These are phyloP conservation scores for Vachellia collinsii DNA, from an alignment of 306 rosid genomes.

Conservation along the genomic window DNA sequence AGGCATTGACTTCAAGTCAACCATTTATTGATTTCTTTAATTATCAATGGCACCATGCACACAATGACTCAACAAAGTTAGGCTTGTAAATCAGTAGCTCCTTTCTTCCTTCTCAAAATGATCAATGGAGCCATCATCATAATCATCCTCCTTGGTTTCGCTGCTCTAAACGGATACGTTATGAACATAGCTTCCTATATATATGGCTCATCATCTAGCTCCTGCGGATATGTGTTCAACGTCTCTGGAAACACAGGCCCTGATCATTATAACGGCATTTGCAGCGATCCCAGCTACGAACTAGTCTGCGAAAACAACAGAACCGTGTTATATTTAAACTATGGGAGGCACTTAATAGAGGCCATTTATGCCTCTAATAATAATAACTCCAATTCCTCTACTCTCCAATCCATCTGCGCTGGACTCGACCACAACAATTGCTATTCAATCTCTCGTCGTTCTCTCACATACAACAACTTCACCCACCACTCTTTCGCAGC, in stretches of 20 bases:
- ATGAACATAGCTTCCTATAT: no score
- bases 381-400: not conserved
- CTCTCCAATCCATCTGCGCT: not conserved
- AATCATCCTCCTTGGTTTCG: not conserved
- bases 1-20: not conserved
- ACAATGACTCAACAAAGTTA: no score
- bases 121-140: no score
- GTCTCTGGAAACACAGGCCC: not conserved
- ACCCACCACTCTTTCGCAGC: not conserved
- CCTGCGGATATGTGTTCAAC: not conserved
- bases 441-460: not conserved
- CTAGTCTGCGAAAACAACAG: not conserved
- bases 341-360: not conserved
- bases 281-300: not conserved
- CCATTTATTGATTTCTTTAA: no score
- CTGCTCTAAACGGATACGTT: no score
- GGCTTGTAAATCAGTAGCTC: no score
- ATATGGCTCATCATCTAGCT: no score
- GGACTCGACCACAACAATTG: not conserved
- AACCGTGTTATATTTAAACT: not conserved
- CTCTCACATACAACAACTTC: not conserved
- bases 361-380: not conserved
- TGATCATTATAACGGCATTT: not conserved
- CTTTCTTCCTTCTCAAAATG: no score
- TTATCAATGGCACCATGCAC: no score